Evolutionary conservation across 2,329 filamentous ascomycete genomes (phyloP), one percentile per base, ranked within the genome.

Genomic region (Fusarium verrucosum): DNA sequence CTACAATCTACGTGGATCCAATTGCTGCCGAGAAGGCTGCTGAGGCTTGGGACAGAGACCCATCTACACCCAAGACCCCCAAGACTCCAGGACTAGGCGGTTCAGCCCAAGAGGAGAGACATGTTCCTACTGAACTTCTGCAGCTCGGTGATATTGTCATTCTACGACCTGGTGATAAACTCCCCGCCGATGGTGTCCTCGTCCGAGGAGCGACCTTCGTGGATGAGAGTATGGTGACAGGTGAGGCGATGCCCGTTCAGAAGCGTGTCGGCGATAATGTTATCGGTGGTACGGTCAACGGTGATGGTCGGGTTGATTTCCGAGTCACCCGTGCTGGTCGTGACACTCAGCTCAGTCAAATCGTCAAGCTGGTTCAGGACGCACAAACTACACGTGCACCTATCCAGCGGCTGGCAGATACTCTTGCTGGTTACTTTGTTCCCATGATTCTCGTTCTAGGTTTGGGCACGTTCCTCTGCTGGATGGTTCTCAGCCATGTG

Each of bases 181-280:
- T 99, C 56, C 94, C 95, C 3, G 94, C 94, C 2, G 95, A 99
- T 74, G 95, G 95, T 43, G 84, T 87, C 10, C 86, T 99, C 49
- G 92, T 92, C 53, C 88, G 91, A 50, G 95, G 95, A 28, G 92
- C 97, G 77, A 96, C 92, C 32, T 97, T 96, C 72, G 87, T 97
- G 20, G 93, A 99, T 68, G 95, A 99, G 79, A 97, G 93, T 74
- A 98, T 98, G 94, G 94, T 99, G 44, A 99, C 95, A 7, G 95
- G 95, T 66, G 95, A 99, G 79, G 91, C 95, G 4, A 94, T 97
- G 85, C 94, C 95, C 1, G 93, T 98, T 32, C 88, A 92, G 71
- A 99, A 99, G 79, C 89, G 86, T 68, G 89, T 92, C 71, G 92
- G 91, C 10, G 88, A 88, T 68, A 79, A 86, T 38, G 81, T 99